Evolutionary conservation across 352 stramenopile species (phyloP).

Genomic region (Phytophthora agathidicida): DNA sequence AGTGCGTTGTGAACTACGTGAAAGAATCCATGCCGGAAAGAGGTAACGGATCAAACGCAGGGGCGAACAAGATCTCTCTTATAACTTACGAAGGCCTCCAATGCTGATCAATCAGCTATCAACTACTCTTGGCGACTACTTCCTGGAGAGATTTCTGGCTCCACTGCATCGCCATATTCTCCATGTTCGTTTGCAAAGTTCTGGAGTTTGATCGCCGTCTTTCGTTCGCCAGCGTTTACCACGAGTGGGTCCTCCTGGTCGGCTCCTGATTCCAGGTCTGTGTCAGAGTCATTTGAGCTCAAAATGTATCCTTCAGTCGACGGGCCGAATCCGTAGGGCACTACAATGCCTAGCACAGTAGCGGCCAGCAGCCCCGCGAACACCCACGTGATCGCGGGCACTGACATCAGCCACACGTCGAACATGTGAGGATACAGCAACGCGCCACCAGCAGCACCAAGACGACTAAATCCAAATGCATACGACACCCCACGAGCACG

Average conservation of each 20-base stretch:
- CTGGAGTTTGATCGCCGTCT: neutral
- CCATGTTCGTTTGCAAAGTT: neutral
- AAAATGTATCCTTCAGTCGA: neutral
- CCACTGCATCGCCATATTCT: neutral
- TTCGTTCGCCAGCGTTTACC: neutral
- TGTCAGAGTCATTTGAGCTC: slow-evolving; percentile 5
- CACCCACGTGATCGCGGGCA: slow-evolving; percentile 32
- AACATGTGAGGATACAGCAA: slow-evolving; percentile 43
- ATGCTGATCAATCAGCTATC: neutral
- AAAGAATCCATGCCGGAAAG: no score
- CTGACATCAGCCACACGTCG: slow-evolving; percentile 38
- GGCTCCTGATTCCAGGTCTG: slow-evolving; percentile 11
- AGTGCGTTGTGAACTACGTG: no score
- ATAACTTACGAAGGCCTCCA: neutral
- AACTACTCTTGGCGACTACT: neutral
- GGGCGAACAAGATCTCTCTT: no score
- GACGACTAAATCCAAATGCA: slow-evolving; percentile 31
- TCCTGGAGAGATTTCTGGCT: neutral
- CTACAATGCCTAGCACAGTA: slow-evolving; percentile 21
- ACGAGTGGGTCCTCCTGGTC: neutral
- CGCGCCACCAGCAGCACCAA: slow-evolving; percentile 19
- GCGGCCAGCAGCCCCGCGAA: slow-evolving; percentile 27
- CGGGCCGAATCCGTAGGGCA: slow-evolving; percentile 23
- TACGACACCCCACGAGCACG: slow-evolving; percentile 28
- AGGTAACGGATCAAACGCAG: no score